Evolutionary conservation across 441 rosid genomes (phyloP).

Genomic region (Macaranga tanarius): DNA sequence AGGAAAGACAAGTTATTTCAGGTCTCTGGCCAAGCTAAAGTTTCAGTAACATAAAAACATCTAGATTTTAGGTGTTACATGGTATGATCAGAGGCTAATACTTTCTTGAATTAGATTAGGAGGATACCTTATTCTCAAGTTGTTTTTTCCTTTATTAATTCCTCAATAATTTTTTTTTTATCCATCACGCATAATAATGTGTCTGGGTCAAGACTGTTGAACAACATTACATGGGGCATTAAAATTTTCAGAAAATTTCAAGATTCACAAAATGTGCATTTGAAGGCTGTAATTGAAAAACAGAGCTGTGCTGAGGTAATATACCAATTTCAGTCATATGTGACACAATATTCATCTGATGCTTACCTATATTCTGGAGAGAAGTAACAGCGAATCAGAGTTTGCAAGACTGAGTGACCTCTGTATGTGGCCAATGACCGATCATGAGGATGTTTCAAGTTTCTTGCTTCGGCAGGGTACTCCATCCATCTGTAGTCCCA

Average conservation of each 20-base stretch:
- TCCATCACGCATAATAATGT: not conserved
- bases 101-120: not conserved
- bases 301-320: not conserved
- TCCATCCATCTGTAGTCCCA: conserved; percentile 72
- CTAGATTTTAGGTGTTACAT: not conserved
- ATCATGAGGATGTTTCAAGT: conserved; percentile 50
- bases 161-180: not conserved
- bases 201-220: not conserved
- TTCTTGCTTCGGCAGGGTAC: conserved; percentile 44
- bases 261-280: conserved; percentile 1
- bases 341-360: not conserved
- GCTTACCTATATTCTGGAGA: conserved; percentile 61
- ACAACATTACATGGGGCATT: not conserved
- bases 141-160: not conserved
- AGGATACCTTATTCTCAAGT: not conserved
- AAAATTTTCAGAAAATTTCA: not conserved
- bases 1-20: not conserved
- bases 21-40: not conserved
- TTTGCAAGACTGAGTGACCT: conserved; percentile 59
- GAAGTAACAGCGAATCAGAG: conserved; percentile 70
- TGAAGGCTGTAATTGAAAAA: not conserved
- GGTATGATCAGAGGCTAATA: not conserved
- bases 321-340: not conserved
- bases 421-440: conserved; percentile 57
- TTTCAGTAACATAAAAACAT: not conserved